These are phyloP conservation scores for Dendrobium nobile DNA, from an alignment of 106 monocot species.

Conservation along the genomic window DNA sequence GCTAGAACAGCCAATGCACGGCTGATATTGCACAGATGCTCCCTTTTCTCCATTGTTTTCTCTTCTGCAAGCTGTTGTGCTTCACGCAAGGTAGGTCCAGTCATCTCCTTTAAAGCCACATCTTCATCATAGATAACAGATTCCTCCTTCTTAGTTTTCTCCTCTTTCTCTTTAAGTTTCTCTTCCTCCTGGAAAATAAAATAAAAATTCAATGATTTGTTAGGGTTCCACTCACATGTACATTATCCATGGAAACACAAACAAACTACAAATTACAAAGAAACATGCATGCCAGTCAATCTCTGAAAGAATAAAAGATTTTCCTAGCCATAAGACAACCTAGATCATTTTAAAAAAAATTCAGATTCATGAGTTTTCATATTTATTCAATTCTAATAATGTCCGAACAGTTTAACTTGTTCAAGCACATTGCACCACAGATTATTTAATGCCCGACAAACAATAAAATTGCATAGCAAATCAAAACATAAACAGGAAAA, in stretches of 20 bases:
- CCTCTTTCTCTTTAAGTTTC: constrained; percentile 61
- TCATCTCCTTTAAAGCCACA: constrained; percentile 64
- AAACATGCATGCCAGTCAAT: neutral
- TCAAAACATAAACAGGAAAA: neutral
- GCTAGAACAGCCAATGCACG: constrained; percentile 84
- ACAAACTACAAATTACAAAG: neutral
- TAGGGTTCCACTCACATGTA: neutral
- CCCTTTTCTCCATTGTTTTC: constrained; percentile 49
- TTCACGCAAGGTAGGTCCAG: constrained; percentile 49
- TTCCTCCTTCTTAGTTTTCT: constrained; percentile 48
- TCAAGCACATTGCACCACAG: neutral
- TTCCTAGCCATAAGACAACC: neutral
- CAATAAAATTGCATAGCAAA: neutral
- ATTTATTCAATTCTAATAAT: neutral
- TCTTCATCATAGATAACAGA: constrained; percentile 37
- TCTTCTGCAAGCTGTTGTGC: constrained; percentile 26
- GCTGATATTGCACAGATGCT: constrained; percentile 80
- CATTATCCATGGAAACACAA: neutral
- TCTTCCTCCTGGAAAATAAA: constrained; percentile 52
- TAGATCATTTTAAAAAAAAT: neutral
- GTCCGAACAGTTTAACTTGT: neutral
- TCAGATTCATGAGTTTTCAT: neutral
- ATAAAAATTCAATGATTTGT: neutral
- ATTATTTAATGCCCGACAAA: neutral
- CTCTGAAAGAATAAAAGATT: neutral